These are phyloP conservation scores for Pholiota microspora DNA, from an alignment of 768 basidiomycete species.

Conservation along the genomic window DNA sequence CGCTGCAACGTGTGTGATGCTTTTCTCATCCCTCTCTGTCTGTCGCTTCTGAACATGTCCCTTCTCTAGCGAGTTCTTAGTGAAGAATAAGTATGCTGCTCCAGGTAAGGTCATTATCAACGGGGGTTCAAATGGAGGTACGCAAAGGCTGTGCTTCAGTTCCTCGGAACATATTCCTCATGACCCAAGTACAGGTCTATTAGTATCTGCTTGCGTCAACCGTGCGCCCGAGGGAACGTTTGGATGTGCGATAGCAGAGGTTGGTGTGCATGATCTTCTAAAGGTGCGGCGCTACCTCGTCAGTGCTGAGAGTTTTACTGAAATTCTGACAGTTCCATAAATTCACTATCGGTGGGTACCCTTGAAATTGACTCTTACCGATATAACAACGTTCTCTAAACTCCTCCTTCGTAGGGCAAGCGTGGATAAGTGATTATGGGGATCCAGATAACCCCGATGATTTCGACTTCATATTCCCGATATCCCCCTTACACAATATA, in stretches of 20 bases:
- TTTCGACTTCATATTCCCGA: conserved; percentile 81
- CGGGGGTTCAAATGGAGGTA: conserved; percentile 82
- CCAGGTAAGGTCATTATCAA: conserved; percentile 73
- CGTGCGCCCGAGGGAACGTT: conserved; percentile 73
- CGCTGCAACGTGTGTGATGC: conserved; percentile 57
- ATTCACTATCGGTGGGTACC: conserved; percentile 64
- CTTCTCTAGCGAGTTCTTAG: conserved; percentile 57
- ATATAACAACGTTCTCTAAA: not conserved
- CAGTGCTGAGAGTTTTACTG: conserved; percentile 4
- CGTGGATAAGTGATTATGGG: conserved; percentile 82
- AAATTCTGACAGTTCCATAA: conserved; percentile 53
- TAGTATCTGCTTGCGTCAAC: conserved; percentile 84
- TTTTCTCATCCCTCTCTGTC: not conserved
- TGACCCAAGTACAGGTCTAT: conserved; percentile 46
- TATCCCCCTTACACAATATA: conserved; percentile 83
- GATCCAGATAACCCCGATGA: conserved; percentile 71
- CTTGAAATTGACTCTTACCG: not conserved
- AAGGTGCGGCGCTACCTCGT: conserved; percentile 44
- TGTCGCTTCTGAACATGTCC: conserved; percentile 1
- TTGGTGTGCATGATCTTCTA: conserved; percentile 78
- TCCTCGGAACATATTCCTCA: not conserved
- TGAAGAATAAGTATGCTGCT: conserved; percentile 68
- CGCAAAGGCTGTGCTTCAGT: conserved; percentile 12
- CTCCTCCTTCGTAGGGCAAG: conserved; percentile 43
- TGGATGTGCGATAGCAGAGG: conserved; percentile 79